Conservation (phyloP, 2,329 filamentous ascomycete genomes). For the Nothopassalora personata region DNA sequence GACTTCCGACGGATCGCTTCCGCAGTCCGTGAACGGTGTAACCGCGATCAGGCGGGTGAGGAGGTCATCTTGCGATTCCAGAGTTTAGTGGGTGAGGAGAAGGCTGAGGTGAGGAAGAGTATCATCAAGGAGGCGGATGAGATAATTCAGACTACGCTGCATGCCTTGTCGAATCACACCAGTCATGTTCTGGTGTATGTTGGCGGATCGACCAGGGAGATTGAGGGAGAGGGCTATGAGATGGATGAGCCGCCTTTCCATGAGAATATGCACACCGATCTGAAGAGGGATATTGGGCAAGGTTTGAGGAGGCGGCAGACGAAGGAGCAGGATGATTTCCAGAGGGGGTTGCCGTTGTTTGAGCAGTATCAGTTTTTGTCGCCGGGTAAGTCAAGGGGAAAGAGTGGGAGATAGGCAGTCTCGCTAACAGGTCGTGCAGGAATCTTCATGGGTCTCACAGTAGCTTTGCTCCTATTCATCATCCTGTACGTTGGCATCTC, state of each 20-base stretch:
- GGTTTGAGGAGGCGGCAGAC: constrained; percentile 35
- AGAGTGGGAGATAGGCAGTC: not conserved
- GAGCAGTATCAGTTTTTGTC: constrained; percentile 94
- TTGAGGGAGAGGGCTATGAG: constrained; percentile 50
- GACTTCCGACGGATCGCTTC: constrained; percentile 28
- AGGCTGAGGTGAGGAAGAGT: not conserved
- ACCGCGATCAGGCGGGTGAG: not conserved
- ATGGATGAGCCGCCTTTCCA: constrained; percentile 55
- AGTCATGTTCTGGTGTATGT: constrained; percentile 15
- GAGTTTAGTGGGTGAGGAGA: not conserved
- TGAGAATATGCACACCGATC: constrained; percentile 61
- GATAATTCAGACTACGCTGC: not conserved
- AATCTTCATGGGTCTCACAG: constrained; percentile 80
- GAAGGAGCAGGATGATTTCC: constrained; percentile 18
- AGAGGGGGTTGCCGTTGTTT: constrained; percentile 58
- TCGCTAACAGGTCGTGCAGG: constrained; percentile 46
- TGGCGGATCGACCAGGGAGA: constrained; percentile 2
- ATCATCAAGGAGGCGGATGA: not conserved
- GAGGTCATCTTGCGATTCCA: not conserved
- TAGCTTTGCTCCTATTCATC: constrained; percentile 63
- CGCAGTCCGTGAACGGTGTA: not conserved
- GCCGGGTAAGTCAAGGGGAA: constrained; percentile 56
- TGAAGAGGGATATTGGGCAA: constrained; percentile 59
- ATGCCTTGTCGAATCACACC: constrained; percentile 6
- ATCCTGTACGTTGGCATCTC: constrained; percentile 75